phyloP scores from a whole-genome alignment of 2,329 filamentous ascomycete genomes.

The Talaromyces pinophilus region DNA sequence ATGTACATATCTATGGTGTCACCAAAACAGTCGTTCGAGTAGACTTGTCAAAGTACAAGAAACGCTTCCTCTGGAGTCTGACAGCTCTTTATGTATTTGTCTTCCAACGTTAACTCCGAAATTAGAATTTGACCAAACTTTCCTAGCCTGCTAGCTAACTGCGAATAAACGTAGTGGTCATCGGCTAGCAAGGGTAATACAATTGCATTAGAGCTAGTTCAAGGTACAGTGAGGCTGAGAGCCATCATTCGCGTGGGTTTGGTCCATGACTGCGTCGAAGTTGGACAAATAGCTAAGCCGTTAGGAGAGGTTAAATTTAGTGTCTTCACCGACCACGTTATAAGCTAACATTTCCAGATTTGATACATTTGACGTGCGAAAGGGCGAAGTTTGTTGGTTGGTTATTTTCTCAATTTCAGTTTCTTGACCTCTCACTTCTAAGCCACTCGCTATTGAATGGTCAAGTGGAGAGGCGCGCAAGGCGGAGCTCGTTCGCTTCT shows the following conservation, averaged over 20 bases:
- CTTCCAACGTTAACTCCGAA: neutral
- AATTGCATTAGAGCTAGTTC: neutral
- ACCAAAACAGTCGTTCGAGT: neutral
- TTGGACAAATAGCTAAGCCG: neutral
- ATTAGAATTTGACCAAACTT: neutral
- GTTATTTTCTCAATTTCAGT: neutral
- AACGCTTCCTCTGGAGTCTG: neutral
- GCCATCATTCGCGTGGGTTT: neutral
- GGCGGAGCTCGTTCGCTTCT: neutral
- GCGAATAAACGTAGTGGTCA: neutral
- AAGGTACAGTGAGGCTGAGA: conserved; percentile 7
- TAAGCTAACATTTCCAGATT: neutral
- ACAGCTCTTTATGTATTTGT: conserved; percentile 8
- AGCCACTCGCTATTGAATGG: neutral
- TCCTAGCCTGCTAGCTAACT: neutral
- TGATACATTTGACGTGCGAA: neutral
- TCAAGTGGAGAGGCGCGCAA: neutral
- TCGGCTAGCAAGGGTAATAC: neutral
- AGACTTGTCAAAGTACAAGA: neutral
- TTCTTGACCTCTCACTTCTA: neutral
- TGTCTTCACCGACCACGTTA: conserved; percentile 4
- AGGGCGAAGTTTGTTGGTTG: neutral
- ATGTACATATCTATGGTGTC: neutral
- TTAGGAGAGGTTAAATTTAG: neutral
- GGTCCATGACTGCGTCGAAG: neutral